Evolutionary conservation across 345 rosid genomes (phyloP), one percentile per base, ranked within the genome.

Genomic region (Reutealis trisperma): DNA sequence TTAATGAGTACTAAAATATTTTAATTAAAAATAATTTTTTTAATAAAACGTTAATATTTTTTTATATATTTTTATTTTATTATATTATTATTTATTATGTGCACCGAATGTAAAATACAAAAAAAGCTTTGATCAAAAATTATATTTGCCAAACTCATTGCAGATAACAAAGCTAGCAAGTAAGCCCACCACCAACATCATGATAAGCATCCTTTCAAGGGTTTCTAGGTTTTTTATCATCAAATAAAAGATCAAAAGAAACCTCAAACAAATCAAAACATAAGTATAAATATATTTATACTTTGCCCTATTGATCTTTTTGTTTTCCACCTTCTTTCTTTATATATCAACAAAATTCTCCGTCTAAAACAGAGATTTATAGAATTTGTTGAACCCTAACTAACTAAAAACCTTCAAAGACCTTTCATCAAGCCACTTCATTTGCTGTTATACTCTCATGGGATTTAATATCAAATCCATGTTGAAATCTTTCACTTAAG

Each of bases 181-280:
- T 49, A 32, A 75, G 75, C 75, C 25, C 74, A 59, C 70, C 78
- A 62, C 55, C 59, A 71, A 61, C 67, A 83, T 79, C 83, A 83
- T 73, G 63, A 70, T 6, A 37, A 37, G 41, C 41, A 37, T 51
- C 83, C 83, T 85, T 83, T 78, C 75, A 79, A 79, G 77, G 64
- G 74, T 63, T 80, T 84, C 81, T 82, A 78, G 87, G 83, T 75
- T 80, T 82, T 72, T 51, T 19, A 51, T 51, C n/a, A 78, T 80
- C 76, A 78, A 73, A 80, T 60, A 75, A 72, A 54, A 55, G 49
- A 14, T 67, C 3, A 34, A 70, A 78, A 63, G 59, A 73, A 75
- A 71, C 75, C 75, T 62, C 70, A 74, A 81, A 77, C 32, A 13
- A 71, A 74, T 30, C 61, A 67, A 64, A 37, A 79, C 10, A 30